These are phyloP conservation scores for Kurtzmaniella fragi DNA, from an alignment of 805 yeast species.

Conservation along the genomic window DNA sequence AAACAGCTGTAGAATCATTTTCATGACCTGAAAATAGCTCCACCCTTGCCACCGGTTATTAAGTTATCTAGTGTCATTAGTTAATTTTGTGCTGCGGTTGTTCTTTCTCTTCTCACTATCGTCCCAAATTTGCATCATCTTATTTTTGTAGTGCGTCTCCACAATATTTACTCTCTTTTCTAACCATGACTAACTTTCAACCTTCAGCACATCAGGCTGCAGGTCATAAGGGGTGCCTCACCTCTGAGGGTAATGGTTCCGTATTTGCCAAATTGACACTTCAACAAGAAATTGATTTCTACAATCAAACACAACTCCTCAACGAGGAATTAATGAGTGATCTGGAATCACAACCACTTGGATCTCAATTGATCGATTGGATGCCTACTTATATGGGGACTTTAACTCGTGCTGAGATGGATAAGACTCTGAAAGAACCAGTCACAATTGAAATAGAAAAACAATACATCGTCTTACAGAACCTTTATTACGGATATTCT, in stretches of 20 bases:
- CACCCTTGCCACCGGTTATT: no score
- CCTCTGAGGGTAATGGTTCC: conserved; percentile 51
- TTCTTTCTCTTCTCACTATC: no score
- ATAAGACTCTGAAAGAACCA: background rate
- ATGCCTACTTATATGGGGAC: conserved; percentile 63
- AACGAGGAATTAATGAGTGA: conserved; percentile 9
- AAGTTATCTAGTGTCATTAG: no score
- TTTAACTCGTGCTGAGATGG: conserved; percentile 25
- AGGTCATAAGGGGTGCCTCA: conserved; percentile 81
- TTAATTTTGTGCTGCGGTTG: no score
- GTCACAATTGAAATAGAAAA: conserved; percentile 6
- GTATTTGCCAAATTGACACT: conserved; percentile 69
- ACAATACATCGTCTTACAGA: conserved; percentile 63
- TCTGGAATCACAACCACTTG: conserved; percentile 20
- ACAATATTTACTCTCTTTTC: background rate
- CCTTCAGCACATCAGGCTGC: conserved; percentile 69
- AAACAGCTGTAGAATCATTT: no score
- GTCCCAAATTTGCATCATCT: no score
- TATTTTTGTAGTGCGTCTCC: no score
- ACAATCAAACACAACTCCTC: conserved; percentile 32
- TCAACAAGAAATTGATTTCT: conserved; percentile 71
- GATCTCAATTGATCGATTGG: conserved; percentile 45
- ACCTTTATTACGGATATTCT: conserved; percentile 54
- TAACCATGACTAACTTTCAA: conserved; percentile 2
- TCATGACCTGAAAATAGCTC: no score